A percentile compares a stretch with the other conserved stretches of the same genome.
These are phyloP conservation scores for Cerrena zonata DNA, from an alignment of 1,284 basidiomycete species.

Conservation along the genomic window DNA sequence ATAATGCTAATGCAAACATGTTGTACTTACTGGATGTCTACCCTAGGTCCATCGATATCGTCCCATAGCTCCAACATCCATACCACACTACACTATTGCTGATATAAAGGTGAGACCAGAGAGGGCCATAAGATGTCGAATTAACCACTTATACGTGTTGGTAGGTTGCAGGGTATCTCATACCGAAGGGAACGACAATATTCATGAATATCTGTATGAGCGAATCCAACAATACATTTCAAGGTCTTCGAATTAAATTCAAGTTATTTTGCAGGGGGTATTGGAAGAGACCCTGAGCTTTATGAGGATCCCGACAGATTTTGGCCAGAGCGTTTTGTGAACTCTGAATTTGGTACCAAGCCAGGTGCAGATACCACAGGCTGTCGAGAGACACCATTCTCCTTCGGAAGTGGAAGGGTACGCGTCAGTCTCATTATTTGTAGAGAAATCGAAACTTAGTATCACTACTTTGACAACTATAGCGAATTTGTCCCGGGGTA, in stretches of 20 bases:
- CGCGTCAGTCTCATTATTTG: neutral
- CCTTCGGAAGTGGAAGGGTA: slow-evolving; percentile 7
- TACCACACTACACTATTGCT: neutral
- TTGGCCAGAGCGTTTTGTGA: slow-evolving; percentile 1
- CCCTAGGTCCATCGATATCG: slow-evolving; percentile 1
- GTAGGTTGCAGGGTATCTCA: slow-evolving; percentile 1
- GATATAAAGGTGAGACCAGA: neutral
- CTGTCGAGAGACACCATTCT: slow-evolving; percentile 1
- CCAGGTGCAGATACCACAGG: slow-evolving; percentile 1
- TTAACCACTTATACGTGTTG: neutral
- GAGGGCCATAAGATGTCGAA: neutral
- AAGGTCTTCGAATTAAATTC: neutral
- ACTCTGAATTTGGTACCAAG: slow-evolving; percentile 1
- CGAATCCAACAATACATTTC: too few species aligned
- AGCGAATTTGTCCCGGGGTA: slow-evolving; percentile 8
- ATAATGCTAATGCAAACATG: neutral
- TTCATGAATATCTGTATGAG: slow-evolving; percentile 4
- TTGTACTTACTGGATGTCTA: too few species aligned
- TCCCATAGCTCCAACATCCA: neutral
- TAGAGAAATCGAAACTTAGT: neutral
- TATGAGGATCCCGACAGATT: slow-evolving; percentile 3
- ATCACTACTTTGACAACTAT: neutral
- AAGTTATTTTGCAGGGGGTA: neutral
- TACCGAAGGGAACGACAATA: slow-evolving; percentile 1
- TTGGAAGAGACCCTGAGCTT: neutral